Percentiles rank a stretch among this genome's conserved stretches.
phyloP scores from a whole-genome alignment of 2,329 filamentous ascomycete genomes.

The Aspergillus sp. region DNA sequence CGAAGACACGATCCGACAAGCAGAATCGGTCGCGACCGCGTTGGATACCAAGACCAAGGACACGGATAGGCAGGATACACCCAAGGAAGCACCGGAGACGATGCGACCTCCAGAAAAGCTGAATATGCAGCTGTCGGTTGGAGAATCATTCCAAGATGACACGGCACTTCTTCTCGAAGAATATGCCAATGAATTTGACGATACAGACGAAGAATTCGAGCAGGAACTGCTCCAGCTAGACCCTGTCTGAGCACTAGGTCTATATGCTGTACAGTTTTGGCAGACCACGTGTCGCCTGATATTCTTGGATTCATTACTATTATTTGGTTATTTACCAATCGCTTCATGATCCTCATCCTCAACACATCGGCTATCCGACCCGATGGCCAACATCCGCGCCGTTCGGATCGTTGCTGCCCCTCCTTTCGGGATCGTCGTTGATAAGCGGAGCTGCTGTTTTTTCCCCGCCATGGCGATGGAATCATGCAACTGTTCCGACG shows the following conservation, averaged over 20 bases:
- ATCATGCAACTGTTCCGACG: conserved; percentile 19
- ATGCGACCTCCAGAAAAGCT: background rate
- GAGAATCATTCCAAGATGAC: conserved; percentile 30
- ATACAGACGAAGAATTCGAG: conserved; percentile 15
- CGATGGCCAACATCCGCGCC: background rate
- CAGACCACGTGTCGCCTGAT: no score
- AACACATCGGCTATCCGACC: background rate
- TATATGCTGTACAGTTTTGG: background rate
- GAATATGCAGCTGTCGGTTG: conserved; percentile 6
- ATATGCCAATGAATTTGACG: conserved; percentile 14
- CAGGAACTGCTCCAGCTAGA: conserved; percentile 13
- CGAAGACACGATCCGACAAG: conserved; percentile 21
- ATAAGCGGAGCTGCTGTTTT: background rate
- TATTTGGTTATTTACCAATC: no score
- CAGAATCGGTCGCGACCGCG: conserved; percentile 10
- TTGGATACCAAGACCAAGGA: background rate
- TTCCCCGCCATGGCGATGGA: background rate
- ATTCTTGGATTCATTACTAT: no score
- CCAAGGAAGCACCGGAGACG: background rate
- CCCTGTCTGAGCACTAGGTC: conserved; percentile 6
- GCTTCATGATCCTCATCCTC: no score
- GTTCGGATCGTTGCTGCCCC: background rate
- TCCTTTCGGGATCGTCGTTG: background rate
- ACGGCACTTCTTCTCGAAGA: conserved; percentile 26
- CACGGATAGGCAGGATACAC: background rate